A percentile compares a stretch with the other conserved stretches of the same genome.
These are phyloP conservation scores for Aspergillus thermomutatus DNA, from an alignment of 2,329 filamentous ascomycete genomes.

Conservation along the genomic window DNA sequence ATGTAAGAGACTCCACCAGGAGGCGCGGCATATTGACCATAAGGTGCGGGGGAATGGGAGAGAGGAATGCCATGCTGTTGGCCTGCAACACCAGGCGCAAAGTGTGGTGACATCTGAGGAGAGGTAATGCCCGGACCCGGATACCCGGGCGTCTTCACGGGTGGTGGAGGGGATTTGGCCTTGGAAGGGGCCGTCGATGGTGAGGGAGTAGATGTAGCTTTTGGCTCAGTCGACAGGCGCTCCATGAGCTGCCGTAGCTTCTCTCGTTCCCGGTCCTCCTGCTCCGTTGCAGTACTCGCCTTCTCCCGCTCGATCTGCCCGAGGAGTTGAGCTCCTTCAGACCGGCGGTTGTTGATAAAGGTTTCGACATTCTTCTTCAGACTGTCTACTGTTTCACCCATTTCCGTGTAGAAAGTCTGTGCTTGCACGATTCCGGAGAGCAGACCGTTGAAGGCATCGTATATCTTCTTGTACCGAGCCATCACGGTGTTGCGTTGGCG, in stretches of 20 bases:
- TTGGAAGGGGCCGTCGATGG: conserved; percentile 43
- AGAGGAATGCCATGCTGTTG: conserved; percentile 25
- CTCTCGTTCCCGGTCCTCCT: conserved; percentile 80
- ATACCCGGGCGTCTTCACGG: conserved; percentile 31
- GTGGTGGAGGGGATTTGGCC: conserved; percentile 38
- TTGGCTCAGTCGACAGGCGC: conserved; percentile 77
- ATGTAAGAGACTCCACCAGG: conserved; percentile 25
- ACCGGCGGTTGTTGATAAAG: conserved; percentile 90
- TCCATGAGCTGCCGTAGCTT: conserved; percentile 89
- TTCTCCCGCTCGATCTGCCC: conserved; percentile 81
- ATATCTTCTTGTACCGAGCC: conserved; percentile 83
- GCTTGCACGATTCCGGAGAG: conserved; percentile 81
- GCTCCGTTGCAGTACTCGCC: conserved; percentile 53
- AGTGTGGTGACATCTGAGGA: conserved; percentile 36
- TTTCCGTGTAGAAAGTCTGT: conserved; percentile 90
- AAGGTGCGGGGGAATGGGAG: conserved; percentile 37
- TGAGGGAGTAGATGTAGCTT: conserved; percentile 26
- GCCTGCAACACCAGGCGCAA: conserved; percentile 25
- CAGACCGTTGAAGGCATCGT: conserved; percentile 88
- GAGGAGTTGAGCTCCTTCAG: conserved; percentile 86
- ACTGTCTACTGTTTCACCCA: conserved; percentile 90
- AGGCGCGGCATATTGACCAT: conserved; percentile 31
- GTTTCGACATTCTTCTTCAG: conserved; percentile 93
- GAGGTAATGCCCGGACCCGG: conserved; percentile 37
- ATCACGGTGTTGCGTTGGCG: conserved; percentile 77